Evolutionary conservation across 163 green algal genomes (phyloP).

Genomic region (Coccomyxa subellipsoidea): DNA sequence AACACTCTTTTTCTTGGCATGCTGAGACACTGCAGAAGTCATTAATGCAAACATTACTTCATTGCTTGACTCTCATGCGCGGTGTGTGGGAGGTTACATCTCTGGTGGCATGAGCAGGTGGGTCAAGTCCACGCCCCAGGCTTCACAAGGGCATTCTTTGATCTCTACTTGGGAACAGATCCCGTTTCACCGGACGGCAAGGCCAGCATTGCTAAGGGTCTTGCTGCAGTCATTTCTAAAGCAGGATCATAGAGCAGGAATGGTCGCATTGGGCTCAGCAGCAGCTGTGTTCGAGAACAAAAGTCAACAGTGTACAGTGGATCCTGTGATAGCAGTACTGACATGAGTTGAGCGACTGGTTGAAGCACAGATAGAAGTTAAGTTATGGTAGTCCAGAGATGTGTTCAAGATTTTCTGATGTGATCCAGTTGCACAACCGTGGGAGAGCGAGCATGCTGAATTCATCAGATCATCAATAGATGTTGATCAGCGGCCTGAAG

Average conservation of each 20-base stretch:
- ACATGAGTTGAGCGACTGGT: no score
- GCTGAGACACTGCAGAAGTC: background rate
- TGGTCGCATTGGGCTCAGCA: background rate
- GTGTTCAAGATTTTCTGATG: no score
- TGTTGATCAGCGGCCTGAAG: no score
- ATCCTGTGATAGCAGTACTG: no score
- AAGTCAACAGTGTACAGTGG: background rate
- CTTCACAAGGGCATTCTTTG: constrained; percentile 53
- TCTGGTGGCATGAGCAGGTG: constrained; percentile 24
- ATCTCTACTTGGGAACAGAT: constrained; percentile 61
- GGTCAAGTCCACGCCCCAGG: constrained; percentile 26
- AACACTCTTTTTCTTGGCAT: background rate
- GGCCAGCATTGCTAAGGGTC: constrained; percentile 49
- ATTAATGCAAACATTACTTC: background rate
- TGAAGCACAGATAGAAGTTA: no score
- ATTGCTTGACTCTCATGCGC: no score
- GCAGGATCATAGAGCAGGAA: constrained; percentile 1
- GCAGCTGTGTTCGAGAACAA: no score
- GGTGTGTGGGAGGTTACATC: background rate
- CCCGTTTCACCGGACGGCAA: constrained; percentile 61
- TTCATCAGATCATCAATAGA: no score
- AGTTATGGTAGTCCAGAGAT: no score
- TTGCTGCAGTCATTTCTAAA: constrained; percentile 35
- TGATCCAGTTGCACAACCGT: no score
- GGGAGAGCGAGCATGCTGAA: no score